Conservation (phyloP, 768 basidiomycete genomes). For the Clathrus columnatus region DNA sequence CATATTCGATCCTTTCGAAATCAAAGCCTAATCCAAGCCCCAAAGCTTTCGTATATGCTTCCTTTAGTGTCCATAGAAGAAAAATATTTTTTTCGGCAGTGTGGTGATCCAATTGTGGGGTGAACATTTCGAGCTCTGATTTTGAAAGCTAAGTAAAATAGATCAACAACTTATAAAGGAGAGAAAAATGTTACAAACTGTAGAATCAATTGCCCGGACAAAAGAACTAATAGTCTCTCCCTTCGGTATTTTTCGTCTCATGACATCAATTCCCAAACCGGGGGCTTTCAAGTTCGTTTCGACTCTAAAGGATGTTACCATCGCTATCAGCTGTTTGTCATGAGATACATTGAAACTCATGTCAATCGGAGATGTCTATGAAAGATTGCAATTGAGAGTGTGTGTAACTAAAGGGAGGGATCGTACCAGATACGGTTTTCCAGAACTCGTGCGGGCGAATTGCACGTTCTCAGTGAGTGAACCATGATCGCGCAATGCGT, state of each 20-base stretch:
- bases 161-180: neutral
- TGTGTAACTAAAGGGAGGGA: neutral
- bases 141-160: neutral
- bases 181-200: conserved; percentile 34
- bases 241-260: conserved; percentile 61
- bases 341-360: conserved; percentile 78
- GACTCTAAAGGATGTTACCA: conserved; percentile 62
- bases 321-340: conserved; percentile 63
- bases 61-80: conserved; percentile 86
- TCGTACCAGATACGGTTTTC: conserved; percentile 71
- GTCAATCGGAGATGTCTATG: neutral
- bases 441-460: conserved; percentile 49
- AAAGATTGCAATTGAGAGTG: neutral
- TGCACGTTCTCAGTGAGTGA: conserved; percentile 36
- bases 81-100: conserved; percentile 32
- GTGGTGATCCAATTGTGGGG: neutral
- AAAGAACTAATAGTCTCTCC: conserved; percentile 52
- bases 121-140: neutral
- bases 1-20: conserved; percentile 66
- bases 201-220: conserved; percentile 52
- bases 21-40: conserved; percentile 80
- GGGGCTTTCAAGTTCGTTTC: conserved; percentile 20
- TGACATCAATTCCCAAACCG: conserved; percentile 68
- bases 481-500: conserved; percentile 51
- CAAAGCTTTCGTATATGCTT: conserved; percentile 85